These are phyloP conservation scores for Vanrija humicola DNA, from an alignment of 1,284 basidiomycete genomes.

Conservation along the genomic window DNA sequence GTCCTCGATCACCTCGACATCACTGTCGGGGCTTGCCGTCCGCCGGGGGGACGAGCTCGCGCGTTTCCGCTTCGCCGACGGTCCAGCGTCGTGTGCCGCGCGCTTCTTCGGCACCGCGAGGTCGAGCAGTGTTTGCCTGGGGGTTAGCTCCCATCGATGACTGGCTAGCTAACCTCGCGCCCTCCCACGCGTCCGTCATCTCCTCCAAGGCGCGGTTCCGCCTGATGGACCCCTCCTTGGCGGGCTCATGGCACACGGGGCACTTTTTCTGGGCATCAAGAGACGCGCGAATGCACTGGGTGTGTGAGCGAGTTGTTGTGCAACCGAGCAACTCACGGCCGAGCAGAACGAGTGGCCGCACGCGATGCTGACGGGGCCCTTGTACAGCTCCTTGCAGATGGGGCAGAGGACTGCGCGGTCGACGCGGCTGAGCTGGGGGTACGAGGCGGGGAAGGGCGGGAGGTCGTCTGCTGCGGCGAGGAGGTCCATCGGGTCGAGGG, in stretches of 20 bases:
- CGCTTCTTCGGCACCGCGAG: constrained; percentile 7
- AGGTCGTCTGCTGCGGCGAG: constrained; percentile 25
- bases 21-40: constrained; percentile 4
- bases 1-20: constrained; percentile 9
- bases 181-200: constrained; percentile 44
- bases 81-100: not conserved
- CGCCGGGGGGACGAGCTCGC: constrained; percentile 10
- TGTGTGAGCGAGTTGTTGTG: not conserved
- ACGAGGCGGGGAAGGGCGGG: constrained; percentile 30
- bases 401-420: constrained; percentile 38
- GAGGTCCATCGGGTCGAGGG: constrained; percentile 28
- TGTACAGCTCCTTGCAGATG: constrained; percentile 44
- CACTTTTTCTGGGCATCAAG: constrained; percentile 32
- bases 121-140: constrained; percentile 12
- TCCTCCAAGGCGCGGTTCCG: constrained; percentile 46
- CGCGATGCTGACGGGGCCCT: constrained; percentile 38
- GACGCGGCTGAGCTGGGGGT: constrained; percentile 32
- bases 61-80: constrained; percentile 1
- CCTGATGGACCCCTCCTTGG: constrained; percentile 36
- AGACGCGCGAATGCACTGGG: constrained; percentile 40
- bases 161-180: constrained; percentile 31
- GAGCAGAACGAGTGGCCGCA: constrained; percentile 50
- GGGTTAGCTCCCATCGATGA: constrained; percentile 6
- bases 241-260: constrained; percentile 36
- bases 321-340: constrained; percentile 24